A percentile compares a stretch with the other conserved stretches of the same genome.
Conservation (phyloP, 306 rosid species). For the Bauhinia variegata region DNA sequence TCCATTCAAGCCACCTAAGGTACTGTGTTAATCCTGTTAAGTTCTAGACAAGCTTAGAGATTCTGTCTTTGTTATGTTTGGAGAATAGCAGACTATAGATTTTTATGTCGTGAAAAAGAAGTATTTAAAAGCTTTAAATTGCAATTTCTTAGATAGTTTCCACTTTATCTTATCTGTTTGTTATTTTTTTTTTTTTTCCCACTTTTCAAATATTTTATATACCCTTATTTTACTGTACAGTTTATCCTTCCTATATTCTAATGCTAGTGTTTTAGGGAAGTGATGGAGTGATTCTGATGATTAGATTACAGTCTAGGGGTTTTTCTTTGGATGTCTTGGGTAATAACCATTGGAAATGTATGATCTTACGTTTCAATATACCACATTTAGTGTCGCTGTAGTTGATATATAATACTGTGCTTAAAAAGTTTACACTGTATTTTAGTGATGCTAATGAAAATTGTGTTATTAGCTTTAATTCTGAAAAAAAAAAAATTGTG, state of each 20-base stretch:
- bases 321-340: background rate
- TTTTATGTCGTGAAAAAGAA: slow-evolving; percentile 2
- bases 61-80: slow-evolving; percentile 3
- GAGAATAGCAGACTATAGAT: slow-evolving; percentile 4
- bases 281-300: slow-evolving; percentile 10
- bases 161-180: too few relatives aligned
- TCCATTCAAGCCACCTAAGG: slow-evolving; percentile 90
- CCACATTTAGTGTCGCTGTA: background rate
- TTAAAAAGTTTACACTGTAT: too few relatives aligned
- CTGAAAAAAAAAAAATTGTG: background rate
- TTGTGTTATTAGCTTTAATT: background rate
- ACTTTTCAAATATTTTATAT: background rate
- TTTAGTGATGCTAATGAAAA: background rate
- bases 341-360: background rate
- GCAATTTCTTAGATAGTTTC: background rate
- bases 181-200: too few relatives aligned
- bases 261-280: background rate
- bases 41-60: background rate
- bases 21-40: slow-evolving; percentile 22
- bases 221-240: background rate
- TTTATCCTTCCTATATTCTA: background rate
- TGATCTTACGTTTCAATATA: background rate
- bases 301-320: background rate
- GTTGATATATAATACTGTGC: background rate
- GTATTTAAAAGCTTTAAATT: background rate